Evolutionary conservation across 2,329 filamentous ascomycete genomes (phyloP).

Genomic region (Coniochaeta sp.): DNA sequence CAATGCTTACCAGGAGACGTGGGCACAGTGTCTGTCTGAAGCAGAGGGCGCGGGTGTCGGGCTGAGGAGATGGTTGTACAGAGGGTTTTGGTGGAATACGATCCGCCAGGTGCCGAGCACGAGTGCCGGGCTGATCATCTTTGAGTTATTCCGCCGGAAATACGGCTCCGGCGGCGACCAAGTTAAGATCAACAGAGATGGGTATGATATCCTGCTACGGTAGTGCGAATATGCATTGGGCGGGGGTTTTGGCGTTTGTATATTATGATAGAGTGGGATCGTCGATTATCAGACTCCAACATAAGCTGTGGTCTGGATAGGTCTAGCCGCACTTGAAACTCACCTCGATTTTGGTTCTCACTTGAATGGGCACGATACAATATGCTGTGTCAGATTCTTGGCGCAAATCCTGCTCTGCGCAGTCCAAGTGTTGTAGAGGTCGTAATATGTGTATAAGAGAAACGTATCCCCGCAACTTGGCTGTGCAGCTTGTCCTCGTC

Average conservation of each 20-base stretch:
- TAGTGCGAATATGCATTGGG: slow-evolving; percentile 15
- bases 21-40: slow-evolving; percentile 49
- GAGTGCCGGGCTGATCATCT: slow-evolving; percentile 69
- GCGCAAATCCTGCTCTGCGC: no score
- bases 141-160: slow-evolving; percentile 67
- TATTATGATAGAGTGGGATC: neutral
- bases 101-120: slow-evolving; percentile 70
- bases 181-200: slow-evolving; percentile 58
- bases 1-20: slow-evolving; percentile 62
- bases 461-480: no score
- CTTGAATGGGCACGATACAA: no score
- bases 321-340: neutral
- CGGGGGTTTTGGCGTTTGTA: neutral
- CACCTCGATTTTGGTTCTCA: no score
- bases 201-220: slow-evolving; percentile 61
- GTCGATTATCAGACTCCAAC: neutral
- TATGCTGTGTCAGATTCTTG: no score
- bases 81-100: slow-evolving; percentile 65
- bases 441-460: no score
- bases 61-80: slow-evolving; percentile 58
- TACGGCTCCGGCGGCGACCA: slow-evolving; percentile 57
- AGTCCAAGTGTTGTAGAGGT: no score
- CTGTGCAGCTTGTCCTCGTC: no score
- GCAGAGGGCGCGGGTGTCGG: slow-evolving; percentile 48
- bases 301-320: neutral